Percentiles rank a stretch among this genome's conserved stretches.
These are phyloP conservation scores for Myxozyma vanderwaltii DNA, from an alignment of 805 yeast genomes.

Conservation along the genomic window DNA sequence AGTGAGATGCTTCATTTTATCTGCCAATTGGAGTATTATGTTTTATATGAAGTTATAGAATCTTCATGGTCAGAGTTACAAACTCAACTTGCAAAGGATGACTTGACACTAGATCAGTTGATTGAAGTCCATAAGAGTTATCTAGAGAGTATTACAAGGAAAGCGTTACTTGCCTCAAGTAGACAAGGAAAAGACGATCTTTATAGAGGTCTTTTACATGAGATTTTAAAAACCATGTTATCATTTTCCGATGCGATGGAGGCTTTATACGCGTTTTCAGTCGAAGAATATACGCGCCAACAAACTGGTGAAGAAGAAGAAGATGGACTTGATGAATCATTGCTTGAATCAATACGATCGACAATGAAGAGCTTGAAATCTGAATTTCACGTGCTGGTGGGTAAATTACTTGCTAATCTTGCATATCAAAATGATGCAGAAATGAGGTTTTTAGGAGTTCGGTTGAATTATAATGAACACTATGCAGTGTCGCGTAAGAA, in stretches of 20 bases:
- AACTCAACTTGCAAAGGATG: constrained; percentile 34
- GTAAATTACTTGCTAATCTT: constrained; percentile 38
- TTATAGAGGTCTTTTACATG: constrained; percentile 40
- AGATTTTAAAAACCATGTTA: constrained; percentile 39
- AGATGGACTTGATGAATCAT: constrained; percentile 6
- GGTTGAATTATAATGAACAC: constrained; percentile 44
- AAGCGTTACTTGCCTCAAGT: constrained; percentile 43
- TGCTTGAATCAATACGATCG: constrained; percentile 27
- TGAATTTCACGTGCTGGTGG: constrained; percentile 36
- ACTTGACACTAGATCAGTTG: constrained; percentile 44
- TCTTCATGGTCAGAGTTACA: constrained; percentile 43
- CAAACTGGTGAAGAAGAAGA: constrained; percentile 9
- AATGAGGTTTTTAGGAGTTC: constrained; percentile 42
- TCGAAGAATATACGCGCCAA: constrained; percentile 34
- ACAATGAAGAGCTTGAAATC: constrained; percentile 30
- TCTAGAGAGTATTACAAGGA: constrained; percentile 38
- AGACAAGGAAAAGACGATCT: constrained; percentile 19
- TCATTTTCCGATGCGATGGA: constrained; percentile 35
- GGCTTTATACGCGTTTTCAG: constrained; percentile 36
- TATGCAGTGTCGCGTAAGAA: constrained; percentile 32
- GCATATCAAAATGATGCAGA: constrained; percentile 40
- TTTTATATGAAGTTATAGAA: constrained; percentile 44
- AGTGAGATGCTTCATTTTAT: constrained; percentile 43
- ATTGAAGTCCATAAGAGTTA: constrained; percentile 42
- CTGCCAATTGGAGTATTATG: constrained; percentile 43